A percentile compares a stretch with the other conserved stretches of the same genome.
Evolutionary conservation across 306 rosid genomes (phyloP).

Genomic region (Benincasa hispida): DNA sequence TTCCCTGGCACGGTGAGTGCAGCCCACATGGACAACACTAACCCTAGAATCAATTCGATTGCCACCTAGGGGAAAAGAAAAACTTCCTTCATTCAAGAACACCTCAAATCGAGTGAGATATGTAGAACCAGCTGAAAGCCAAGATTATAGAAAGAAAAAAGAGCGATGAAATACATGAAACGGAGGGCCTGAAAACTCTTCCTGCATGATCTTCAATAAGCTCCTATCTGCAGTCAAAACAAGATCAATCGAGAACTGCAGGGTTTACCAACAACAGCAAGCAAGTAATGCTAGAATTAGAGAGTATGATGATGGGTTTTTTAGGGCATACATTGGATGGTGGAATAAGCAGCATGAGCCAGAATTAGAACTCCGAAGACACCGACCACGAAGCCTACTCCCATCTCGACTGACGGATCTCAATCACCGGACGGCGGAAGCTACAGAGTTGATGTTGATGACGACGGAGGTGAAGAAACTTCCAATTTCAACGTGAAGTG

Average conservation of each 20-base stretch:
- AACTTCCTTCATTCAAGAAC: background rate
- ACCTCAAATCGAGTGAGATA: background rate
- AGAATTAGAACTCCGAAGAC: conserved; percentile 45
- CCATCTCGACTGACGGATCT: conserved; percentile 24
- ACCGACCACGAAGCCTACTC: conserved; percentile 37
- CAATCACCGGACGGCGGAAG: conserved; percentile 13
- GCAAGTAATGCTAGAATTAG: background rate
- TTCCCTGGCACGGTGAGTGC: conserved; percentile 58
- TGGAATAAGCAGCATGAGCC: conserved; percentile 63
- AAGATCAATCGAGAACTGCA: conserved; percentile 9
- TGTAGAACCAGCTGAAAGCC: background rate
- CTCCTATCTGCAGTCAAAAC: conserved; percentile 49
- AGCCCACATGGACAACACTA: conserved; percentile 60
- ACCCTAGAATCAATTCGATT: conserved; percentile 47
- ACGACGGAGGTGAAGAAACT: background rate
- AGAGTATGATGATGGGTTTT: background rate
- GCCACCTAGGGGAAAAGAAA: conserved; percentile 30
- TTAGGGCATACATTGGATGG: conserved; percentile 45
- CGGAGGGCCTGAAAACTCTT: conserved; percentile 83
- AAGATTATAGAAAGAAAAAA: background rate
- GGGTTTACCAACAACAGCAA: background rate
- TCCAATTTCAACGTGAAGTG: background rate
- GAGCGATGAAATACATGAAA: conserved; percentile 28
- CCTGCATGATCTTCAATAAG: conserved; percentile 77
- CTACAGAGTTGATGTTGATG: background rate